These are phyloP conservation scores for Musa troglodytarum DNA, from an alignment of 176 grass and related monocot species.

Conservation along the genomic window DNA sequence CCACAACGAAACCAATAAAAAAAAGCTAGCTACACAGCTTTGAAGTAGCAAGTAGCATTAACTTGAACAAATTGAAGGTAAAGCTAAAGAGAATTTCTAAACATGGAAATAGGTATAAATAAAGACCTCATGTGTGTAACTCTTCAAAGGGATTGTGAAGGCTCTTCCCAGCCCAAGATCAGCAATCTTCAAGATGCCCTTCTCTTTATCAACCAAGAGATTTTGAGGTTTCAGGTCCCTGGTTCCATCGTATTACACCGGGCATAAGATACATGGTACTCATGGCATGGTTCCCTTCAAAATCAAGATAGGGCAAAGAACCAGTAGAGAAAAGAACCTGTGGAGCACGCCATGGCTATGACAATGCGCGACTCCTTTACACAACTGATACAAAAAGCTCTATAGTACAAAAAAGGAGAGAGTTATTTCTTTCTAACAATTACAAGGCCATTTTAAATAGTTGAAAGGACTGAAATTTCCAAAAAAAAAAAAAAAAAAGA, in stretches of 20 bases:
- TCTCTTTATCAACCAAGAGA: constrained; percentile 86
- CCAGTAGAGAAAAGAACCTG: constrained; percentile 41
- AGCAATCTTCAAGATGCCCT: constrained; percentile 83
- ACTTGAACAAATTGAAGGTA: neutral
- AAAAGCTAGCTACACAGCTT: neutral
- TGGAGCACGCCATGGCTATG: constrained; percentile 92
- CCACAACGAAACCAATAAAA: neutral
- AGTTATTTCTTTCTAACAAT: too few relatives aligned
- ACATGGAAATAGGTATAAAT: neutral
- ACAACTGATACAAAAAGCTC: constrained; percentile 80
- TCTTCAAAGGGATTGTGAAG: constrained; percentile 75
- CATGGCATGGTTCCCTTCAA: constrained; percentile 3
- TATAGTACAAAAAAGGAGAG: constrained; percentile 19
- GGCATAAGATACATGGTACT: constrained; percentile 6
- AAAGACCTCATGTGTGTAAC: constrained; percentile 85
- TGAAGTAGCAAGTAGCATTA: neutral
- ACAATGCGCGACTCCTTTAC: constrained; percentile 88
- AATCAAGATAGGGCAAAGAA: constrained; percentile 5
- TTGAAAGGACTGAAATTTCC: too few relatives aligned
- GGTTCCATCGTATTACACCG: neutral
- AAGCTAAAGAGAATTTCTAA: neutral
- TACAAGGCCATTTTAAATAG: too few relatives aligned
- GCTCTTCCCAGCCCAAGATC: constrained; percentile 84
- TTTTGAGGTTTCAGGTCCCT: constrained; percentile 97
- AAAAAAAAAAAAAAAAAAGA: too few relatives aligned